phyloP scores from a whole-genome alignment of 2,329 filamentous ascomycete genomes.

The Beauveria sp. region DNA sequence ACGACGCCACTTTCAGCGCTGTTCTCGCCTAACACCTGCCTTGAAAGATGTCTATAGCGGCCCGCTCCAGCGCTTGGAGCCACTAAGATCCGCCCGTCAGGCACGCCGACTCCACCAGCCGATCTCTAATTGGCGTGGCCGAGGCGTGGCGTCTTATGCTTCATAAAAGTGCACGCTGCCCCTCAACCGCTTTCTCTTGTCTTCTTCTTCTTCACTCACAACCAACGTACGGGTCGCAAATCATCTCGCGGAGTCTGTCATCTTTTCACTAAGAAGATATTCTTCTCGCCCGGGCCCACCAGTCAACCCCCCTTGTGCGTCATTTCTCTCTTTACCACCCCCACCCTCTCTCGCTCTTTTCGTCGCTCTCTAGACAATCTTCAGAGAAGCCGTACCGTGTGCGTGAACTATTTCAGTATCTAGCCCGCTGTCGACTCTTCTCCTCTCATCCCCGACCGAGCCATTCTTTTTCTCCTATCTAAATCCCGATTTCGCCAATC shows the following conservation, averaged over 20 bases:
- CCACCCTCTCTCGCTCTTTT: slow-evolving; percentile 38
- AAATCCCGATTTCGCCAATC: slow-evolving; percentile 13
- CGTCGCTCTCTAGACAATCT: slow-evolving; percentile 41
- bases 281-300: slow-evolving; percentile 49
- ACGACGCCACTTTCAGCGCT: not conserved
- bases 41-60: not conserved
- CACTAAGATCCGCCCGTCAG: not conserved
- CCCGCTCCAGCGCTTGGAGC: not conserved
- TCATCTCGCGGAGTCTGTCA: slow-evolving; percentile 41
- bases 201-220: slow-evolving; percentile 44
- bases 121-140: slow-evolving; percentile 1
- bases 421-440: slow-evolving; percentile 15
- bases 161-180: slow-evolving; percentile 27
- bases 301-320: slow-evolving; percentile 32
- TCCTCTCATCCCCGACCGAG: slow-evolving; percentile 25
- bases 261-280: slow-evolving; percentile 36
- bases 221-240: slow-evolving; percentile 53
- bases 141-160: not conserved
- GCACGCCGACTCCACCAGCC: not conserved
- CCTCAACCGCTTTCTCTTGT: slow-evolving; percentile 24
- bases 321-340: slow-evolving; percentile 26
- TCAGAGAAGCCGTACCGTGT: not conserved
- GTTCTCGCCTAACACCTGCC: not conserved
- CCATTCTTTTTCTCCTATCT: slow-evolving; percentile 14
- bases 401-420: slow-evolving; percentile 17